Conservation (phyloP, 495 filamentous ascomycete species). For the Acidiella bohemica region DNA sequence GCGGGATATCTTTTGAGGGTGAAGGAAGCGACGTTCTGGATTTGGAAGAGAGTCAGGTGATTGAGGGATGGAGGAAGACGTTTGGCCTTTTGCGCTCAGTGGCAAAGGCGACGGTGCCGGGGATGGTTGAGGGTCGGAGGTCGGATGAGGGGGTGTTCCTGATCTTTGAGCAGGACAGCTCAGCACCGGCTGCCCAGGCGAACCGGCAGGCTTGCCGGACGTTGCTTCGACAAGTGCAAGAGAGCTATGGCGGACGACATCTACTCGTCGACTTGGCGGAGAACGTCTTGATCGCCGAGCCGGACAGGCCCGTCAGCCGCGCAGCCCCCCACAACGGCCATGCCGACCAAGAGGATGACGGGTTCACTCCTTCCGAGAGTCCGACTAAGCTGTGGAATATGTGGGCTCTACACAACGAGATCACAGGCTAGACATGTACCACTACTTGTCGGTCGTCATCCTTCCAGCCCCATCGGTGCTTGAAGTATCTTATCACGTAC, state of each 20-base stretch:
- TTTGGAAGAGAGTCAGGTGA: not conserved
- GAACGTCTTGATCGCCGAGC: no score
- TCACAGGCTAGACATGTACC: not conserved
- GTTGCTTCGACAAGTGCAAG: not conserved
- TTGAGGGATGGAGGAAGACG: conserved; percentile 3
- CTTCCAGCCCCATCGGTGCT: conserved; percentile 43
- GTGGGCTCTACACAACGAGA: conserved; percentile 5
- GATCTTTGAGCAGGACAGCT: not conserved
- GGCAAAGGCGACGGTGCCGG: not conserved
- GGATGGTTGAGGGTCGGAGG: not conserved
- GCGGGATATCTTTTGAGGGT: conserved; percentile 1
- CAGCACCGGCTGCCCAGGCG: not conserved
- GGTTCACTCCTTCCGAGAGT: conserved; percentile 1
- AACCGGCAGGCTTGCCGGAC: not conserved
- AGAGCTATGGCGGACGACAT: not conserved
- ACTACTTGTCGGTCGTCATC: not conserved
- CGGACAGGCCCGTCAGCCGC: not conserved
- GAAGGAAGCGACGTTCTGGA: conserved; percentile 2
- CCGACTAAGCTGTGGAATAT: conserved; percentile 19
- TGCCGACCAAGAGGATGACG: not conserved
- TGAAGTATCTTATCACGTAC: conserved; percentile 55
- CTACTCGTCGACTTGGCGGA: not conserved
- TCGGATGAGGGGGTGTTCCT: not conserved
- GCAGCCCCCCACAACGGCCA: not conserved
- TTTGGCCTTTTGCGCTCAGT: conserved; percentile 5